Evolutionary conservation across 768 basidiomycete species (phyloP).

Genomic region (Leucocoprinus birnbaumii): DNA sequence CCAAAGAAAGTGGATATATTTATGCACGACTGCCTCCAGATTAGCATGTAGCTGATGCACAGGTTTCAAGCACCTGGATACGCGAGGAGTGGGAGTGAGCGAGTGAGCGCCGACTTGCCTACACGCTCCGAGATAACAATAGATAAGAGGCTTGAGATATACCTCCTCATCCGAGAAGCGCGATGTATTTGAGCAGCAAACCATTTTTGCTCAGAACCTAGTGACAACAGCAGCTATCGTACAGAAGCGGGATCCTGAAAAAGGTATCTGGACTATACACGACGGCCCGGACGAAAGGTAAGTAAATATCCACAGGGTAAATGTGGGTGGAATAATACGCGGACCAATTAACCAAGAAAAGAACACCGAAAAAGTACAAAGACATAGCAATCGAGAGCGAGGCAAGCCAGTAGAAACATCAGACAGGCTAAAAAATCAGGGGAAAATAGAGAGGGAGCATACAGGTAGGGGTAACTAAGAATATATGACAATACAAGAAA

Average conservation of each 20-base stretch:
- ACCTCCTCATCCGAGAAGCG: background rate
- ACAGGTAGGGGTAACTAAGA: background rate
- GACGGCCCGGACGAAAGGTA: background rate
- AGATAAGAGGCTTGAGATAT: too few relatives aligned
- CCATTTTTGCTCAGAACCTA: background rate
- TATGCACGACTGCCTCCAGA: too few relatives aligned
- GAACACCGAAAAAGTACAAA: background rate
- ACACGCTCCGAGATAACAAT: too few relatives aligned
- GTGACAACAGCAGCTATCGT: background rate
- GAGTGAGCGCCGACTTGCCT: too few relatives aligned
- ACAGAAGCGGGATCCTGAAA: background rate
- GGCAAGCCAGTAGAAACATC: background rate
- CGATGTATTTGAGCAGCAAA: background rate
- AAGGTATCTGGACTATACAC: background rate
- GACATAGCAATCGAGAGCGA: background rate
- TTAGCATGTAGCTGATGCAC: too few relatives aligned
- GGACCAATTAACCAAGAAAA: background rate
- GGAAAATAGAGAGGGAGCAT: constrained; percentile 1
- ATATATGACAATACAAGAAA: background rate
- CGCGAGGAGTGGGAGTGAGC: too few relatives aligned
- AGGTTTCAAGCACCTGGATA: too few relatives aligned
- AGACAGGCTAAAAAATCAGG: background rate
- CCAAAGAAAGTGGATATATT: too few relatives aligned
- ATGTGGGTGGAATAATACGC: background rate
- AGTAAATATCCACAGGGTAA: background rate